phyloP scores from a whole-genome alignment of 768 basidiomycete genomes.

The Phanerochaete carnosa region DNA sequence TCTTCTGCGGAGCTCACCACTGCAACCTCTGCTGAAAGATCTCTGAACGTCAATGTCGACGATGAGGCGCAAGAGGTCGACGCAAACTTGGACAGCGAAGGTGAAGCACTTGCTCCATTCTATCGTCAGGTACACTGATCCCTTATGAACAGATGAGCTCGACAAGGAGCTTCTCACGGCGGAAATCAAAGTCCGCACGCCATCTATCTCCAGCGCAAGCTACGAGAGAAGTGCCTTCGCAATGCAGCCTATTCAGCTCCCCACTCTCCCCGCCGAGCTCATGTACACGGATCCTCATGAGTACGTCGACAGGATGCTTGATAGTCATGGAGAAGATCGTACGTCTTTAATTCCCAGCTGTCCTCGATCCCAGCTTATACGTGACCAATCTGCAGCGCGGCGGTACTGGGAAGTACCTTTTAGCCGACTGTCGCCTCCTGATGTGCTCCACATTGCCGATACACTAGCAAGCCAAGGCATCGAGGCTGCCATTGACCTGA shows the following conservation, averaged over 20 bases:
- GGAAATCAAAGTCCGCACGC: neutral
- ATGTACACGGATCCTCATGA: neutral
- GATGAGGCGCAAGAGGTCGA: no score
- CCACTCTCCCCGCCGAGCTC: neutral
- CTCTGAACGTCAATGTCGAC: no score
- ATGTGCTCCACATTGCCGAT: neutral
- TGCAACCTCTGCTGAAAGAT: no score
- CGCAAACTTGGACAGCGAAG: neutral
- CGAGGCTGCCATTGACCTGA: neutral
- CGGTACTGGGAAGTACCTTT: neutral
- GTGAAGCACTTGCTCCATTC: neutral
- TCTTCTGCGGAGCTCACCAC: no score
- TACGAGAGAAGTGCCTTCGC: neutral
- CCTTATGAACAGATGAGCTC: neutral
- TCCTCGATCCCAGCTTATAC: neutral
- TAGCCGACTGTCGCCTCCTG: neutral
- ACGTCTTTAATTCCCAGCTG: neutral
- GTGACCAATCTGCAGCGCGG: neutral
- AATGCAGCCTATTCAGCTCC: neutral
- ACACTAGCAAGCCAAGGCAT: neutral
- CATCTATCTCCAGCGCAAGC: neutral
- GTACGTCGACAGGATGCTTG: neutral
- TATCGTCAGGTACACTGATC: neutral
- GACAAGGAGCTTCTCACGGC: neutral
- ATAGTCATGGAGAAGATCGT: neutral